Percentiles rank a stretch among this genome's conserved stretches.
These are phyloP conservation scores for Cercospora janseana DNA, from an alignment of 2,329 filamentous ascomycete genomes.

Conservation along the genomic window DNA sequence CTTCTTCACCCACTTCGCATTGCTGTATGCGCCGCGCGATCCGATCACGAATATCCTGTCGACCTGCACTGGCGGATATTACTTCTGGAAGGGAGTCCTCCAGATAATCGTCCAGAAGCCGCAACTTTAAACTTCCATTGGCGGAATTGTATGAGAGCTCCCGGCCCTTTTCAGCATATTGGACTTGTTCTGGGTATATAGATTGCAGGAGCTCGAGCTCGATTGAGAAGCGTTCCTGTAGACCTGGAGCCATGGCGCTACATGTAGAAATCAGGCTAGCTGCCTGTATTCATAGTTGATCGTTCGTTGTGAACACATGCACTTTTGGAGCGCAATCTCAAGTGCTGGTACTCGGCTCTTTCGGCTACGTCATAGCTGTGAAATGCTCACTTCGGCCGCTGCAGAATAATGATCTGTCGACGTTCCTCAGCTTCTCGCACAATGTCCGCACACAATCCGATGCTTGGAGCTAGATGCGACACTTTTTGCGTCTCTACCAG, in stretches of 20 bases:
- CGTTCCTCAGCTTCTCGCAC: slow-evolving; percentile 73
- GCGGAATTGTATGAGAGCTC: slow-evolving; percentile 41
- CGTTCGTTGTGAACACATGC: no score
- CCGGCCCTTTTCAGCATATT: slow-evolving; percentile 35
- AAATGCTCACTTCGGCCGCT: slow-evolving; percentile 17
- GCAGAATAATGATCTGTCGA: slow-evolving; percentile 58
- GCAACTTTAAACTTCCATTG: slow-evolving; percentile 35
- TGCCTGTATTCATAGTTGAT: neutral
- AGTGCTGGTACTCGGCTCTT: neutral
- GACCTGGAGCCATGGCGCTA: slow-evolving; percentile 9
- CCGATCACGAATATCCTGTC: slow-evolving; percentile 40
- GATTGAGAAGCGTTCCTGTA: slow-evolving; percentile 29
- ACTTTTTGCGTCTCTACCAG: slow-evolving; percentile 73
- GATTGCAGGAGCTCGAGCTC: slow-evolving; percentile 46
- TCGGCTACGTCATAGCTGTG: slow-evolving; percentile 2
- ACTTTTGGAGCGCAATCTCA: neutral
- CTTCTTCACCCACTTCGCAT: slow-evolving; percentile 41
- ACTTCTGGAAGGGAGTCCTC: slow-evolving; percentile 40
- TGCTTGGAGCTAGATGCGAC: slow-evolving; percentile 70
- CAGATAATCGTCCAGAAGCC: slow-evolving; percentile 44
- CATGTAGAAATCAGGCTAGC: neutral
- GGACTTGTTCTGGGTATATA: slow-evolving; percentile 46
- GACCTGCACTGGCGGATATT: slow-evolving; percentile 39
- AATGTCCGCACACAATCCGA: slow-evolving; percentile 74
- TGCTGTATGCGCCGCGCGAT: slow-evolving; percentile 35